These are phyloP conservation scores for Cronartium quercuum DNA, from an alignment of 1,284 basidiomycete genomes.

Conservation along the genomic window DNA sequence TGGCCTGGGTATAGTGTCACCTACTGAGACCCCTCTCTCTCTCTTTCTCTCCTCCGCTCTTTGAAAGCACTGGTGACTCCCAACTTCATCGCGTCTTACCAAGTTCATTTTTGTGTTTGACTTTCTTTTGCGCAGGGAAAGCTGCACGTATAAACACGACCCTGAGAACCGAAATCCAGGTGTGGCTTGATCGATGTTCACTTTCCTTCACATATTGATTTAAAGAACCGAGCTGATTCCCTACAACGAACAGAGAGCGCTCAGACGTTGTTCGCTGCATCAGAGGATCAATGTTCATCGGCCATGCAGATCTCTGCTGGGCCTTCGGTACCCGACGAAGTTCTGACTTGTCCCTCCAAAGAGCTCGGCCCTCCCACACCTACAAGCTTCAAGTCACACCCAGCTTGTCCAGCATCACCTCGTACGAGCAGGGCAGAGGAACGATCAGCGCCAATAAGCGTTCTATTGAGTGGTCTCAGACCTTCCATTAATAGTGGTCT, in stretches of 20 bases:
- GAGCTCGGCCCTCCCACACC: not conserved
- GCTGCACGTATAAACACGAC: not conserved
- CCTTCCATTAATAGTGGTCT: conserved; percentile 15
- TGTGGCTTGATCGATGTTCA: not conserved
- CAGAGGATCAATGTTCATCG: conserved; percentile 2
- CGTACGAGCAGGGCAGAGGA: too few relatives aligned
- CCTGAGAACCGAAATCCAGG: too few relatives aligned
- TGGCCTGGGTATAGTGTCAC: conserved; percentile 12
- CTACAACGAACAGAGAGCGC: too few relatives aligned
- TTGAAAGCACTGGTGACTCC: too few relatives aligned
- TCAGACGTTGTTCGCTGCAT: too few relatives aligned
- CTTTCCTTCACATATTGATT: too few relatives aligned
- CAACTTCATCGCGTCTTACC: too few relatives aligned
- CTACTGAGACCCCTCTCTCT: too few relatives aligned
- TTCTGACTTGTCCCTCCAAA: not conserved
- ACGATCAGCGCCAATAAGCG: not conserved
- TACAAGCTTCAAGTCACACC: not conserved
- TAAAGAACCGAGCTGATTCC: too few relatives aligned
- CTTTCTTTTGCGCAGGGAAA: not conserved
- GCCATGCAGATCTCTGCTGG: not conserved
- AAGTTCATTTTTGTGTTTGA: too few relatives aligned
- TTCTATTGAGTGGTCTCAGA: conserved; percentile 7
- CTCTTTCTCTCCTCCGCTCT: too few relatives aligned
- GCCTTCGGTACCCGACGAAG: not conserved
- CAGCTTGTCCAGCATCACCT: not conserved